These are phyloP conservation scores for Clitocybe nebularis DNA, from an alignment of 1,284 basidiomycete species.

Conservation along the genomic window DNA sequence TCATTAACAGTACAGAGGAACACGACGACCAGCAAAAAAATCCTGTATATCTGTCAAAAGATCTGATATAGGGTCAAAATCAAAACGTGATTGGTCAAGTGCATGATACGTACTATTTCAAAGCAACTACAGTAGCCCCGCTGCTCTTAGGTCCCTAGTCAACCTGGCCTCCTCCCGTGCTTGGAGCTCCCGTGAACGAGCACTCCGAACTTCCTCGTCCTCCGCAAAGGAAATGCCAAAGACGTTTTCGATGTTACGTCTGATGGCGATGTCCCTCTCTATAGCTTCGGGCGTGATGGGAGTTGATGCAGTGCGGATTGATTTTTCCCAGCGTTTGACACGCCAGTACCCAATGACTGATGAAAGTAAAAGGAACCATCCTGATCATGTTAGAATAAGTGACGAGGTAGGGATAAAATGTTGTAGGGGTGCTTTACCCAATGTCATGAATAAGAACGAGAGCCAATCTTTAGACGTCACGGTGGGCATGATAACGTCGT, in stretches of 20 bases:
- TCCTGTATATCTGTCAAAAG: neutral
- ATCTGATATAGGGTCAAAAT: too few species aligned
- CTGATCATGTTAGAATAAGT: constrained; percentile 3
- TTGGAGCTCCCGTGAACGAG: neutral
- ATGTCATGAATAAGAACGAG: constrained; percentile 85
- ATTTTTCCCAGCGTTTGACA: constrained; percentile 22
- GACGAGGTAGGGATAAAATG: neutral
- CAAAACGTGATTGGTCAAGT: too few species aligned
- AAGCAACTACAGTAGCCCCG: constrained; percentile 42
- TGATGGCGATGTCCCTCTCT: constrained; percentile 17
- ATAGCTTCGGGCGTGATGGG: constrained; percentile 17
- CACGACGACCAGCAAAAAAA: neutral
- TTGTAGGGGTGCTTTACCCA: constrained; percentile 42
- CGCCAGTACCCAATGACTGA: constrained; percentile 22
- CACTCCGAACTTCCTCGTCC: constrained; percentile 7
- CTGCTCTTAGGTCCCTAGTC: constrained; percentile 46
- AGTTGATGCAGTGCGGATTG: constrained; percentile 16
- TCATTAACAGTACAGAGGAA: neutral
- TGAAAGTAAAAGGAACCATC: constrained; percentile 17
- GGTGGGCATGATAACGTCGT: constrained; percentile 18
- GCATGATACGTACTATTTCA: constrained; percentile 1
- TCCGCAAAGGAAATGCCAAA: constrained; percentile 17
- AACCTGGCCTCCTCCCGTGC: constrained; percentile 39
- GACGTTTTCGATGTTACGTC: constrained; percentile 19
- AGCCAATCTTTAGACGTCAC: constrained; percentile 72